Base-by-base conservation (phyloP, 306 rosid genomes). In the Gleditsia sinensis region DNA sequence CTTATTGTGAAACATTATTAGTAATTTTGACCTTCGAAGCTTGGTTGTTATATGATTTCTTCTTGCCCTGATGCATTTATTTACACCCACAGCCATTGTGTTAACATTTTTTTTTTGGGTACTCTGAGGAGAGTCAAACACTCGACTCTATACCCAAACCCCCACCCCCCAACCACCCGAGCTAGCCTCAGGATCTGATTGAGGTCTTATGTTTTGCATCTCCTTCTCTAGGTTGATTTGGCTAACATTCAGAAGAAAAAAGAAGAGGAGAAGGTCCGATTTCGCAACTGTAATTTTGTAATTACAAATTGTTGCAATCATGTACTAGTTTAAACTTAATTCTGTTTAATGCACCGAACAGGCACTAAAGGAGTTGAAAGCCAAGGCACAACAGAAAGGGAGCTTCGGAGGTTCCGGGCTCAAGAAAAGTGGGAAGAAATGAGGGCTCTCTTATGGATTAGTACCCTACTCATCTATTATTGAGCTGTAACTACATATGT, bases 171-270 rank as follows among this genome's bases (percentile, higher is more conserved):
- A n/a, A n/a, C n/a, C n/a, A n/a, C n/a, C n/a, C n/a, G n/a, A n/a
- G n/a, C n/a, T n/a, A n/a, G n/a, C n/a, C n/a, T n/a, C n/a, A n/a
- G 33, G 51, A 56, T 34, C 45, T 76, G 33, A 25, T 50, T 71
- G 42, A 33, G 64, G 39, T 30, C 36, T 69, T 61, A 2, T 27
- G 24, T 4, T 39, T 55, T 68, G 46, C 37, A 14, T 77, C 0
- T 33, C 6, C 19, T 24, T 7, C 36, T 73, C 23, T 75, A 94
- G 98, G 39, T 80, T 75, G 98, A 94, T 78, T 11, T 91, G 94
- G 98, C 92, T 30, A 94, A 94, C 81, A 39, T 94, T 43, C 97
- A 94, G 84, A 91, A 94, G 90, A 91, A 94, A 80, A 94, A 94
- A 50, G 98, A 94, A 0, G 98, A 94, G 82, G 98, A 94, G 80